A percentile compares a stretch with the other conserved stretches of the same genome.
Conservation (phyloP, 805 yeast species). For the Candida oleophila region DNA sequence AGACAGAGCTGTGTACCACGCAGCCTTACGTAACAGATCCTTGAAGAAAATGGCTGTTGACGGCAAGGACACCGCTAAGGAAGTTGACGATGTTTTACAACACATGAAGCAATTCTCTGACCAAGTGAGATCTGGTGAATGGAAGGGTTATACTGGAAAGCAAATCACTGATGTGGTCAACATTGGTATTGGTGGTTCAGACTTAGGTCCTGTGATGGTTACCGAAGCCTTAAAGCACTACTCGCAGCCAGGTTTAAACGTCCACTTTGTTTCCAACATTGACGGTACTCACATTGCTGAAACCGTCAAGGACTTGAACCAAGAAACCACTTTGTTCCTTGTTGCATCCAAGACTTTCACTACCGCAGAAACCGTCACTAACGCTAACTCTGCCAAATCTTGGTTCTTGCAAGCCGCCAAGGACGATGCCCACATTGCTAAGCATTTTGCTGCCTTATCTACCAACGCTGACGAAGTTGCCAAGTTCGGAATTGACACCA, state of each 20-base stretch:
- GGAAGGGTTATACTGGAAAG: conserved; percentile 98
- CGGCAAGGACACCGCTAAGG: conserved; percentile 85
- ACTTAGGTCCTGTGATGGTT: conserved; percentile 98
- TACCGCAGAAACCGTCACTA: conserved; percentile 96
- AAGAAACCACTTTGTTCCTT: conserved; percentile 90
- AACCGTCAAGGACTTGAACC: conserved; percentile 70
- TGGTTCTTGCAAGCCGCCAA: conserved; percentile 85
- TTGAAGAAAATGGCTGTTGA: conserved; percentile 83
- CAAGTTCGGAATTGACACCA: conserved; percentile 95
- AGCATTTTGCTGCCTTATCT: conserved; percentile 96
- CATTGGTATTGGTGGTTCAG: conserved; percentile 99
- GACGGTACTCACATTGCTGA: conserved; percentile 98
- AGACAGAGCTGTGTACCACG: conserved; percentile 95
- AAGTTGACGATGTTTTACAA: conserved; percentile 84
- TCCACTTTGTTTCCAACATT: conserved; percentile 95
- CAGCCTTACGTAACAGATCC: conserved; percentile 92
- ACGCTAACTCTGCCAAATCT: conserved; percentile 90
- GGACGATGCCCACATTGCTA: conserved; percentile 75
- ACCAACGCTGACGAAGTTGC: conserved; percentile 90
- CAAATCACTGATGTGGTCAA: conserved; percentile 90
- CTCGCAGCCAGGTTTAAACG: conserved; percentile 68
- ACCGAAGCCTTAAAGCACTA: conserved; percentile 96
- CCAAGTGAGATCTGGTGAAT: conserved; percentile 83
- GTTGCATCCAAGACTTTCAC: conserved; percentile 98
- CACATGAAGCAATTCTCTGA: conserved; percentile 97